Base-by-base conservation (phyloP, 2,329 filamentous ascomycete genomes). In the Ramichloridium luteum region DNA sequence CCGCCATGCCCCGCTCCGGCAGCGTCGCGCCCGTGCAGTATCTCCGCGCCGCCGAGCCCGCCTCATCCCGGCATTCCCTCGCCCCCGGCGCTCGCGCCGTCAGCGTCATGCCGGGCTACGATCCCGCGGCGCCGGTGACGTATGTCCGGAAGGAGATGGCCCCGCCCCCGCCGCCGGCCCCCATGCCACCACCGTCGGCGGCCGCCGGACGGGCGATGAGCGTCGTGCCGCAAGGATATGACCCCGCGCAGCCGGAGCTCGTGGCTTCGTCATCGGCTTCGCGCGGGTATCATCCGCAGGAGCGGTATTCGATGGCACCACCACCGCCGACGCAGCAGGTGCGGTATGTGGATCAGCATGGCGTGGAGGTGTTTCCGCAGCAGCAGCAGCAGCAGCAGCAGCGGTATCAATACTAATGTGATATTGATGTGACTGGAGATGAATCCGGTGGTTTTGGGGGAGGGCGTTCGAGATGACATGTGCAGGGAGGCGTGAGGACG, bases 1-100 rank as follows among this genome's bases (percentile, higher is more conserved):
- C 37, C 34, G 12, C 29, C 9, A 18, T 28, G 20, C 25, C 34
- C 9, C 36, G 45, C 6, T 50, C 51, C 28, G 44, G 57, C 32
- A 64, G 60, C 44, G 54, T 62, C 10, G 58, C 59, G 28, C 60
- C 61, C 9, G 48, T 58, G 40, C 47, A 50, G 48, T 59, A 44
- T 55, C 16, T 23, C 34, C 12, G 25, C 34, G 15, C 25, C 37
- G 12, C 20, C 36, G n/a, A 8, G n/a, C 20, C 8, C 20, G 8
- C n/a, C 20, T 23, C 20, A n/a, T 23, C 20, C 8, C 8, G 8
- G 37, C 3, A 34, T 35, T 23, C 5, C 34, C 5, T 31, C 41
- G n/a, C 40, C 44, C 4, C 26, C 34, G 13, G 38, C 33, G 18
- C 20, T 49, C 56, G 48, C 25, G 47, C 49, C 9, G 51, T 61